Conservation (phyloP, 2,329 filamentous ascomycete species). For the Pseudogymnoascus sp. region DNA sequence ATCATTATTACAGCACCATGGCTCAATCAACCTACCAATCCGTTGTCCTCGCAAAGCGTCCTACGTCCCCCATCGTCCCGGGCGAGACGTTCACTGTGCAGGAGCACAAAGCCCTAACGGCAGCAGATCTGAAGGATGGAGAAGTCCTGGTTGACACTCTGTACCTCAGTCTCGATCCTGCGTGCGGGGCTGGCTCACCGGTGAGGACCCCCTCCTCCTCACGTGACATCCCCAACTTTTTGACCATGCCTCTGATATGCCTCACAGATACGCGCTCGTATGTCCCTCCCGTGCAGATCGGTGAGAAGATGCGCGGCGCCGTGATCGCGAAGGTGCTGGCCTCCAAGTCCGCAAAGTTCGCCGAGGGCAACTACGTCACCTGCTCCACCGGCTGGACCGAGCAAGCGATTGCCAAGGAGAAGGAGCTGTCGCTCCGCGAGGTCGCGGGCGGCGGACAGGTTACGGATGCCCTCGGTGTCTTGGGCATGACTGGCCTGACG, state of each 20-base stretch:
- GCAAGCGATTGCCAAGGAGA: constrained; percentile 51
- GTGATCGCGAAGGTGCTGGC: constrained; percentile 56
- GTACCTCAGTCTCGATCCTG: constrained; percentile 66
- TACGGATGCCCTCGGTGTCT: constrained; percentile 53
- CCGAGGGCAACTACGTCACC: constrained; percentile 52
- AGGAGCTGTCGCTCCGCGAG: constrained; percentile 37
- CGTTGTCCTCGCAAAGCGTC: constrained; percentile 58
- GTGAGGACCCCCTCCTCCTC: constrained; percentile 29
- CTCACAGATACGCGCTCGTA: constrained; percentile 49
- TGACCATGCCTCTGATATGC: background rate
- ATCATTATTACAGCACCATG: background rate
- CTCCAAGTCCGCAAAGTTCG: constrained; percentile 48
- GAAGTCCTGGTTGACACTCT: constrained; percentile 55
- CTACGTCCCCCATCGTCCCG: constrained; percentile 52
- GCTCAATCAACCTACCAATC: constrained; percentile 24
- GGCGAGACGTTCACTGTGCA: constrained; percentile 58
- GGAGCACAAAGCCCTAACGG: constrained; percentile 39
- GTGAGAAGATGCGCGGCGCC: constrained; percentile 60
- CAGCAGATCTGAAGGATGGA: constrained; percentile 52
- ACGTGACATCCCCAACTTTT: constrained; percentile 9
- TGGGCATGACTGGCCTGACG: constrained; percentile 49
- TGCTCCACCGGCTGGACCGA: constrained; percentile 59
- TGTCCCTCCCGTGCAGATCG: constrained; percentile 60
- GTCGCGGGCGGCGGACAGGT: constrained; percentile 37
- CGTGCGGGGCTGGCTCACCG: constrained; percentile 67